phyloP scores from a whole-genome alignment of 1,284 basidiomycete genomes.

The Megacollybia platyphylla region DNA sequence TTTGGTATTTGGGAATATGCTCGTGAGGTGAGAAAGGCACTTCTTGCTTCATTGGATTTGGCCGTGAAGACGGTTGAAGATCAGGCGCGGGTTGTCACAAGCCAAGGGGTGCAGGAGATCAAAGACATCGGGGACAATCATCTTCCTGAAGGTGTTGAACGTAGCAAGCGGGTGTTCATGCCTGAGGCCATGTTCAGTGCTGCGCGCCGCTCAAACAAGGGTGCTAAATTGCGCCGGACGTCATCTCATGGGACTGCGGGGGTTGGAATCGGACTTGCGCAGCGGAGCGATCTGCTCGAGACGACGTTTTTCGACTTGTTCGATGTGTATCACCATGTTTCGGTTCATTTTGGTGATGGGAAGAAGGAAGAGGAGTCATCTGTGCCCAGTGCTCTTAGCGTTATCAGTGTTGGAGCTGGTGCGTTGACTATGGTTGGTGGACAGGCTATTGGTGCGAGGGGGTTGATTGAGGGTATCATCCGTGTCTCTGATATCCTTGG shows the following conservation, averaged over 20 bases:
- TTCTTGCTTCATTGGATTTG: slow-evolving; percentile 76
- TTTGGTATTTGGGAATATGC: slow-evolving; percentile 86
- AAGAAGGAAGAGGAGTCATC: slow-evolving; percentile 28
- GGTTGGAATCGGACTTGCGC: slow-evolving; percentile 64
- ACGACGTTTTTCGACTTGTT: slow-evolving; percentile 77
- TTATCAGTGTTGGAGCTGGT: slow-evolving; percentile 71
- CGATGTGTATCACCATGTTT: slow-evolving; percentile 76
- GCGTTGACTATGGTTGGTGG: slow-evolving; percentile 82
- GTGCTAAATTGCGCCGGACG: slow-evolving; percentile 29
- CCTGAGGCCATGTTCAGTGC: slow-evolving; percentile 92
- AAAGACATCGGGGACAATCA: slow-evolving; percentile 64
- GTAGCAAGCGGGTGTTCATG: slow-evolving; percentile 77
- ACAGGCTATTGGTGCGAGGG: slow-evolving; percentile 67
- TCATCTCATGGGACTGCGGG: slow-evolving; percentile 60
- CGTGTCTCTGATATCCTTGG: slow-evolving; percentile 71
- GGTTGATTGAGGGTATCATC: slow-evolving; percentile 66
- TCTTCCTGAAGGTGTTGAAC: slow-evolving; percentile 75
- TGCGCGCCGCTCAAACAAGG: slow-evolving; percentile 35
- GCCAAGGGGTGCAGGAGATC: slow-evolving; percentile 60
- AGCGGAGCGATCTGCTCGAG: slow-evolving; percentile 59
- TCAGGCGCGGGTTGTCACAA: slow-evolving; percentile 66
- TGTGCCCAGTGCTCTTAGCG: slow-evolving; percentile 55
- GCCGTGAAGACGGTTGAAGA: slow-evolving; percentile 79
- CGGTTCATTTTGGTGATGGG: slow-evolving; percentile 45
- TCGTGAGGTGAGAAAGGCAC: slow-evolving; percentile 65